A percentile compares a stretch with the other conserved stretches of the same genome.
These are phyloP conservation scores for Elsinoe ampelina DNA, from an alignment of 2,329 filamentous ascomycete genomes.

Conservation along the genomic window DNA sequence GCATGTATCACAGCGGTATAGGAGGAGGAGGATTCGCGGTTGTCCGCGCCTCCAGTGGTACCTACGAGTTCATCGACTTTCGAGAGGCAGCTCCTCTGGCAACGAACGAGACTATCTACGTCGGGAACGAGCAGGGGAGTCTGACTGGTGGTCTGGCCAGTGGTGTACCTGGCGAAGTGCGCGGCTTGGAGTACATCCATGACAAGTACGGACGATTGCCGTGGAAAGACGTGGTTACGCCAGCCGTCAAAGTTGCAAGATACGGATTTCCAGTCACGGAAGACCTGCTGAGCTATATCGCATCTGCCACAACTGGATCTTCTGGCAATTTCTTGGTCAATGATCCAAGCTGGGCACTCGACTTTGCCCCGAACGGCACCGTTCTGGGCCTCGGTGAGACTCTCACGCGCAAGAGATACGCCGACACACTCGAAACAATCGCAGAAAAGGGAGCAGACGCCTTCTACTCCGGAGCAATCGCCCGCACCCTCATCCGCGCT, in stretches of 20 bases:
- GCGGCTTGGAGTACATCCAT: conserved; percentile 72
- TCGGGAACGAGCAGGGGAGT: conserved; percentile 51
- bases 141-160: conserved; percentile 29
- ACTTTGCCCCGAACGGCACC: conserved; percentile 78
- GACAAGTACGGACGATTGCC: conserved; percentile 52
- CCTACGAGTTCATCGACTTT: conserved; percentile 82
- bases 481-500: conserved; percentile 61
- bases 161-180: conserved; percentile 64
- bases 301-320: conserved; percentile 35
- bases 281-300: conserved; percentile 69
- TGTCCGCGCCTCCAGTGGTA: conserved; percentile 61
- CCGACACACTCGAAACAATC: conserved; percentile 68
- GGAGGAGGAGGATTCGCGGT: conserved; percentile 89
- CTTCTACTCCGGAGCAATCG: conserved; percentile 64
- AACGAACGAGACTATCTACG: conserved; percentile 54
- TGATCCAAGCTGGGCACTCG: conserved; percentile 71
- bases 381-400: conserved; percentile 62
- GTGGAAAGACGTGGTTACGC: conserved; percentile 57
- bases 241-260: conserved; percentile 64
- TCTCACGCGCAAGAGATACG: conserved; percentile 74
- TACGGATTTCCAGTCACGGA: conserved; percentile 63
- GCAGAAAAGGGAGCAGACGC: conserved; percentile 56
- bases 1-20: conserved; percentile 54
- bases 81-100: conserved; percentile 78
- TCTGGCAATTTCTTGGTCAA: conserved; percentile 57